Percentiles rank a stretch among this genome's conserved stretches.
Evolutionary conservation across 148 eudicot species (phyloP).

Genomic region (Rheum nobile): DNA sequence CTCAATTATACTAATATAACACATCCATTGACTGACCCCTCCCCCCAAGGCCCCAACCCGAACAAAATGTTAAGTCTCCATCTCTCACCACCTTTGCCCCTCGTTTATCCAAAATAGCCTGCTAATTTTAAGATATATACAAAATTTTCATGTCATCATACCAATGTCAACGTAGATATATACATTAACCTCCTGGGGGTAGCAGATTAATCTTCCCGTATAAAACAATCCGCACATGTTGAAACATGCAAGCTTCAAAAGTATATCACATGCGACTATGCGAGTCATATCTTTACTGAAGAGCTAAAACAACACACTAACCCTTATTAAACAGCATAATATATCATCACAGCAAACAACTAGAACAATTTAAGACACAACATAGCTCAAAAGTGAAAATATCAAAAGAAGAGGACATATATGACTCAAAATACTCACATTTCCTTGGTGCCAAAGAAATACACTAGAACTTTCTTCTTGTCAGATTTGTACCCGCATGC

Average conservation of each 20-base stretch:
- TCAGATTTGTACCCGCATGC: conserved; percentile 73
- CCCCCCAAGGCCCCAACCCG: too few relatives aligned
- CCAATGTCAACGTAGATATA: neutral
- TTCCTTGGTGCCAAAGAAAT: conserved; percentile 83
- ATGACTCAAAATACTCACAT: conserved; percentile 50
- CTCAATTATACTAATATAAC: too few relatives aligned
- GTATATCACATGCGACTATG: neutral
- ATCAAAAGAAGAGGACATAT: neutral
- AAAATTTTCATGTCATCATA: neutral
- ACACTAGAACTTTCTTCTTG: conserved; percentile 78
- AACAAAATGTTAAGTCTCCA: too few relatives aligned
- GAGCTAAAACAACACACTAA: neutral
- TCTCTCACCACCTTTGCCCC: too few relatives aligned
- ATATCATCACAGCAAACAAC: neutral
- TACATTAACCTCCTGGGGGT: too few relatives aligned
- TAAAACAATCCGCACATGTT: neutral
- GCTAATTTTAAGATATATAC: neutral
- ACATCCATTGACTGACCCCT: too few relatives aligned
- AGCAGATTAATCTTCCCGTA: too few relatives aligned
- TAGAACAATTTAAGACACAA: neutral
- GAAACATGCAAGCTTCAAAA: neutral
- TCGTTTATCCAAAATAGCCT: too few relatives aligned
- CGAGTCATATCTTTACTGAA: neutral
- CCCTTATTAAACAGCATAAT: neutral
- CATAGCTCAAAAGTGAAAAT: neutral